Evolutionary conservation across 163 green algal genomes (phyloP).

Genomic region (Dunaliella salina): DNA sequence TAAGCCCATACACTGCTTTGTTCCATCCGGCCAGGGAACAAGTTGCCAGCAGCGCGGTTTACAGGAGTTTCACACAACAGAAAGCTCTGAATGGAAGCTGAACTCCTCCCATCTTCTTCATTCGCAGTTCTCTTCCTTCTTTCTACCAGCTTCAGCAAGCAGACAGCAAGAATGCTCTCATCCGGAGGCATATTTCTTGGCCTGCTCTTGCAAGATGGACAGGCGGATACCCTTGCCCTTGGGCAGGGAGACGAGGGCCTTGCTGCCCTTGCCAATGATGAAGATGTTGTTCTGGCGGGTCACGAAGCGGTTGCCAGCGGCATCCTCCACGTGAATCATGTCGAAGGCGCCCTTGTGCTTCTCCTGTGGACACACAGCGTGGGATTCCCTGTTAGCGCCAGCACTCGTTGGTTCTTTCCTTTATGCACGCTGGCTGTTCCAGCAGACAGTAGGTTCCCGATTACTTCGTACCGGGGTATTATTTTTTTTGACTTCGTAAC

Average conservation of each 20-base stretch:
- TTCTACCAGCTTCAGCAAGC: not conserved
- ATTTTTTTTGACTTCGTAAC: no score
- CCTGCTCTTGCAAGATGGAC: slow-evolving; percentile 93
- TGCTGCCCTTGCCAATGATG: slow-evolving; percentile 94
- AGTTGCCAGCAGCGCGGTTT: no score
- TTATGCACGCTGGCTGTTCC: no score
- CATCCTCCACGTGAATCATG: slow-evolving; percentile 95
- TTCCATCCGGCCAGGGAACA: no score
- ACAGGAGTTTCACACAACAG: no score
- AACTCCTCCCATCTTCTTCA: not conserved
- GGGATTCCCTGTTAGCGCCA: no score
- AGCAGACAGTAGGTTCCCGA: no score
- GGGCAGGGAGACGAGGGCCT: slow-evolving; percentile 91
- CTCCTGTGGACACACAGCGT: no score
- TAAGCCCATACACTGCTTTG: no score
- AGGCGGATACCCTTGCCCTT: slow-evolving; percentile 97
- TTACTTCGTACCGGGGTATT: no score
- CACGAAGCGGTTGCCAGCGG: slow-evolving; percentile 83
- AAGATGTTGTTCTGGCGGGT: slow-evolving; percentile 94
- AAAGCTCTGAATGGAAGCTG: no score
- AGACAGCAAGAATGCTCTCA: slow-evolving; percentile 1
- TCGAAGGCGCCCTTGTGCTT: slow-evolving; percentile 95
- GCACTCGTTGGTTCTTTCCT: no score
- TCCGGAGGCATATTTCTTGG: slow-evolving; percentile 49
- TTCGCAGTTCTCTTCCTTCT: not conserved